A percentile compares a stretch with the other conserved stretches of the same genome.
These are phyloP conservation scores for Cutaneotrichosporon cavernicola DNA, from an alignment of 1,284 basidiomycete species.

Conservation along the genomic window DNA sequence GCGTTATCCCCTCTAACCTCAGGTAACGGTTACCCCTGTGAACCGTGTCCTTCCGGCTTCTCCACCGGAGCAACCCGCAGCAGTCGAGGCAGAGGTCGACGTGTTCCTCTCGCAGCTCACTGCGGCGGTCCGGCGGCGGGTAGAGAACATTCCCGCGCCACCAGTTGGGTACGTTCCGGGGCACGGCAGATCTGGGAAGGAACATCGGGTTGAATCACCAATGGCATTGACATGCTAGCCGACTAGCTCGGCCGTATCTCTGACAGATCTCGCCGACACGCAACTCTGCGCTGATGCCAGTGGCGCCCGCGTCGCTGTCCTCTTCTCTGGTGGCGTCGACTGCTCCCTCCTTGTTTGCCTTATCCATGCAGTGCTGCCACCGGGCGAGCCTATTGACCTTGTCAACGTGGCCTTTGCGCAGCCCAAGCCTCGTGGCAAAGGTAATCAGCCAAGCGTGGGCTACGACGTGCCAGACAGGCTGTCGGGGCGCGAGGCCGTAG, in stretches of 20 bases:
- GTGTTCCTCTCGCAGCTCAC: constrained; percentile 38
- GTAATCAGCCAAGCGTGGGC: constrained; percentile 15
- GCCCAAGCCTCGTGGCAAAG: constrained; percentile 61
- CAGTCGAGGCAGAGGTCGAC: constrained; percentile 31
- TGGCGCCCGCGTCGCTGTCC: constrained; percentile 68
- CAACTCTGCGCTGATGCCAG: constrained; percentile 17
- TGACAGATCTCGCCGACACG: too few relatives aligned
- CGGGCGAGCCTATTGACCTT: constrained; percentile 81
- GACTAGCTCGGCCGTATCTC: background rate
- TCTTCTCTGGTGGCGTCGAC: constrained; percentile 97
- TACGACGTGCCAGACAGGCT: constrained; percentile 79
- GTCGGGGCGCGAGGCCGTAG: constrained; percentile 72
- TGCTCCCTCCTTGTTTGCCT: constrained; percentile 79
- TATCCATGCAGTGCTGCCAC: constrained; percentile 70
- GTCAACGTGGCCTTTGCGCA: constrained; percentile 97
- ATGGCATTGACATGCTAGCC: too few relatives aligned
- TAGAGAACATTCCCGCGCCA: constrained; percentile 54
- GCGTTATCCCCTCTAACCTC: background rate
- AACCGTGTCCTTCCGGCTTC: constrained; percentile 17
- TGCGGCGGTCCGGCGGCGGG: constrained; percentile 52
- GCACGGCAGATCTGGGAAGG: background rate
- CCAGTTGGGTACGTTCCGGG: constrained; percentile 19
- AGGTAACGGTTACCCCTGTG: background rate
- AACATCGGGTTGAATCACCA: background rate
- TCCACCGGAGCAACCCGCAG: background rate